Evolutionary conservation across 768 basidiomycete genomes (phyloP).

Genomic region (Naganishia vaughanmartiniae): DNA sequence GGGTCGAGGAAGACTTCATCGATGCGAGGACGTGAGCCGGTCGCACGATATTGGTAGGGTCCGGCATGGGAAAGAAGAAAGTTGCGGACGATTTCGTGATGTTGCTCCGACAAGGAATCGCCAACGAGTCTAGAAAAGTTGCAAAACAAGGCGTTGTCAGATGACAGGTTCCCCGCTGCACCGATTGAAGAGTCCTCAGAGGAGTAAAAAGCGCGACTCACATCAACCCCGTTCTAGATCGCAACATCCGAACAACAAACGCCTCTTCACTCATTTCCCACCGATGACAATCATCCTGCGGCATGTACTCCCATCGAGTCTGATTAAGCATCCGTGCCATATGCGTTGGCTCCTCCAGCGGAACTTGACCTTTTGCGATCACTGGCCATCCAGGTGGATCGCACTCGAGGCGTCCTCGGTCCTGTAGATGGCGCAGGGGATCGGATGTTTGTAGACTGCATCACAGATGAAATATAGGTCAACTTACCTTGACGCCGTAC

Average conservation of each 20-base stretch:
- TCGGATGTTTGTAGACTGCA: too few relatives aligned
- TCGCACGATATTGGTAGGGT: background rate
- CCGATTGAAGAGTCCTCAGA: too few relatives aligned
- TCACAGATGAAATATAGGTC: too few relatives aligned
- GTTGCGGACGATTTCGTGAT: slow-evolving; percentile 13
- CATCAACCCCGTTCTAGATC: slow-evolving; percentile 23
- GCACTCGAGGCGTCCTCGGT: slow-evolving; percentile 14
- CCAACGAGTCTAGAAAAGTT: slow-evolving; percentile 19
- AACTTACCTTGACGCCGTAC: slow-evolving; percentile 22
- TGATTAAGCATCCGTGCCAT: slow-evolving; percentile 21
- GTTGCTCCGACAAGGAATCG: slow-evolving; percentile 30
- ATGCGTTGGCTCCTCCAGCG: slow-evolving; percentile 7
- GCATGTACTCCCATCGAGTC: background rate
- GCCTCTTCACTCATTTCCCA: slow-evolving; percentile 8
- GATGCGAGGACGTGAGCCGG: slow-evolving; percentile 16
- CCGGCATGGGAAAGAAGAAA: slow-evolving; percentile 1
- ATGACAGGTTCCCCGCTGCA: background rate
- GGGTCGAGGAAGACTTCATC: slow-evolving; percentile 16
- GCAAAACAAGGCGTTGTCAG: background rate
- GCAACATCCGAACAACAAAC: slow-evolving; percentile 29
- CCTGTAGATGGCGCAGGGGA: background rate
- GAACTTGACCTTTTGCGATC: slow-evolving; percentile 8
- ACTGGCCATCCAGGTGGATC: slow-evolving; percentile 19
- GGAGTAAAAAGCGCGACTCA: background rate
- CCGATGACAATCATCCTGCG: background rate